Percentiles rank a stretch among this genome's conserved stretches.
Conservation (phyloP, 2,329 filamentous ascomycete genomes). For the Claviceps sorghi region DNA sequence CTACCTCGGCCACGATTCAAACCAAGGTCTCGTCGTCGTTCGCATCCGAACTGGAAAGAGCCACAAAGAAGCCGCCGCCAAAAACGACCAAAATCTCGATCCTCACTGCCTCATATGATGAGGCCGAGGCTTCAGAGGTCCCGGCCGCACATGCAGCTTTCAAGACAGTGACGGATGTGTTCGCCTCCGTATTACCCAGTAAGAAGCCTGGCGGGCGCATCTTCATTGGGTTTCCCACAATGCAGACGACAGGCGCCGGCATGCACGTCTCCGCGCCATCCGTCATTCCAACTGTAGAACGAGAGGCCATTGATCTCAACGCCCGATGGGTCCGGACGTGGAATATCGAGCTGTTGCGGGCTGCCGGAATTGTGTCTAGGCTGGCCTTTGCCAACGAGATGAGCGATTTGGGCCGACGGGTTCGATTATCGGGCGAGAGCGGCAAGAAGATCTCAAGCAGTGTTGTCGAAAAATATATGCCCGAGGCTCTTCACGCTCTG, state of each 20-base stretch:
- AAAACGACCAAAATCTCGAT: constrained; percentile 76
- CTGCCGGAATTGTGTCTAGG: constrained; percentile 78
- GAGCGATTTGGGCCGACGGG: constrained; percentile 52
- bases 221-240: constrained; percentile 95
- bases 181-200: constrained; percentile 76
- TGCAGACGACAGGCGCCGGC: constrained; percentile 87
- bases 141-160: constrained; percentile 27
- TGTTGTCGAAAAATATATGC: constrained; percentile 52
- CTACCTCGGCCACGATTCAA: constrained; percentile 69
- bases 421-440: constrained; percentile 32
- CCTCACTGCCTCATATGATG: constrained; percentile 81
- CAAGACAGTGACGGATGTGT: constrained; percentile 58
- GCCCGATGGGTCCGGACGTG: constrained; percentile 87
- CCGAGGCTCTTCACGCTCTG: constrained; percentile 67
- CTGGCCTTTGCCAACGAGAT: constrained; percentile 84
- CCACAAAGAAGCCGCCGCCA: constrained; percentile 92
- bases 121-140: constrained; percentile 50
- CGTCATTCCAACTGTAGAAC: constrained; percentile 91
- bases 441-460: constrained; percentile 43
- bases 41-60: constrained; percentile 75
- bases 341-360: constrained; percentile 87
- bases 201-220: constrained; percentile 72
- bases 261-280: constrained; percentile 93
- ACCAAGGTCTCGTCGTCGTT: constrained; percentile 62
- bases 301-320: constrained; percentile 93